Conservation (phyloP, 2,329 filamentous ascomycete genomes). For the Colletotrichum lentis region DNA sequence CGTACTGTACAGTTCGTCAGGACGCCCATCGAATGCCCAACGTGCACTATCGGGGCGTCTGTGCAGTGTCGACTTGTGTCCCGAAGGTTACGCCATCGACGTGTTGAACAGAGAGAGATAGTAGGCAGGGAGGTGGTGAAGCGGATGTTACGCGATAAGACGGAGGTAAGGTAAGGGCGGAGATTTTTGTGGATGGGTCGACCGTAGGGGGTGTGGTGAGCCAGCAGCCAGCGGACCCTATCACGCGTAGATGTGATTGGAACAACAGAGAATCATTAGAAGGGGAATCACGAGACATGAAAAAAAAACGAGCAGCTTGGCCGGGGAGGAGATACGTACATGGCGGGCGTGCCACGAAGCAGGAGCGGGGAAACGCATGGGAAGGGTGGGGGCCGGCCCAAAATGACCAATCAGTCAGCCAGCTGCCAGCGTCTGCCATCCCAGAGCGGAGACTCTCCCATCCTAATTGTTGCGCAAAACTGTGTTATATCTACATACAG, state of each 20-base stretch:
- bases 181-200: constrained; percentile 14
- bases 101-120: constrained; percentile 10
- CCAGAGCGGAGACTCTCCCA: neutral
- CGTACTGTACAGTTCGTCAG: neutral
- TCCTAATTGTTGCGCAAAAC: neutral
- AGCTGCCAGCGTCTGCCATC: constrained; percentile 8
- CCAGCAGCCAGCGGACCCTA: constrained; percentile 5
- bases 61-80: constrained; percentile 19
- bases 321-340: constrained; percentile 28
- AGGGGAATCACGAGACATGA: constrained; percentile 33
- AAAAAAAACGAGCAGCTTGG: constrained; percentile 25
- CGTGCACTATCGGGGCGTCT: neutral
- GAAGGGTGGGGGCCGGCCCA: constrained; percentile 21
- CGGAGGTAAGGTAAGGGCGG: constrained; percentile 17
- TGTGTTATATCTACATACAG: too few species aligned
- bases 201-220: constrained; percentile 28
- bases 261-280: constrained; percentile 30
- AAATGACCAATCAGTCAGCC: constrained; percentile 6
- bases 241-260: constrained; percentile 33
- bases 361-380: constrained; percentile 34
- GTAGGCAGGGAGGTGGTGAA: neutral
- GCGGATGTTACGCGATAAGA: constrained; percentile 16
- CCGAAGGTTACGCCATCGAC: constrained; percentile 26
- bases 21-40: constrained; percentile 2
- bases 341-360: constrained; percentile 24